Evolutionary conservation across 228 moss, liverwort and hornwort species (phyloP).

Genomic region (Sphagnum fallax): DNA sequence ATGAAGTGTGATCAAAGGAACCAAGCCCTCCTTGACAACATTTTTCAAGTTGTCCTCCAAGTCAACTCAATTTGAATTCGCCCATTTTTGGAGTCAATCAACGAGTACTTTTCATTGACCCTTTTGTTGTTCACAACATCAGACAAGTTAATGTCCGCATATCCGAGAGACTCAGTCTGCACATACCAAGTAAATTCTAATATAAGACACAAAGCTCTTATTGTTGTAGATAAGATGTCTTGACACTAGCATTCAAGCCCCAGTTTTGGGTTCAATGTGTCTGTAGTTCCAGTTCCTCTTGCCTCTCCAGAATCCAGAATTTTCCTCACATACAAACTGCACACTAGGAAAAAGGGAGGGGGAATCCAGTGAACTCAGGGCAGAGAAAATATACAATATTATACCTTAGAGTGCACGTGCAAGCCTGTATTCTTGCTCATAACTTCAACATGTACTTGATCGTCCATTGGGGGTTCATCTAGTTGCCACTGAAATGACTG

Average conservation of each 20-base stretch:
- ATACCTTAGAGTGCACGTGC: conserved; percentile 83
- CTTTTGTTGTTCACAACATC: conserved; percentile 58
- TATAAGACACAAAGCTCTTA: too few relatives aligned
- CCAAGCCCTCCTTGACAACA: background rate
- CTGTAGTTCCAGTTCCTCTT: too few relatives aligned
- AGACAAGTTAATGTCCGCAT: conserved; percentile 39
- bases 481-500: conserved; percentile 53
- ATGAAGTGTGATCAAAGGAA: too few relatives aligned
- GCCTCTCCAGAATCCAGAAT: too few relatives aligned
- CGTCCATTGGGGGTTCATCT: conserved; percentile 68
- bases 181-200: too few relatives aligned
- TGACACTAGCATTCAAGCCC: too few relatives aligned
- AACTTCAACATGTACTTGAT: conserved; percentile 77
- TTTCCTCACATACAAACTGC: too few relatives aligned
- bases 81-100: conserved; percentile 43
- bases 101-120: conserved; percentile 38
- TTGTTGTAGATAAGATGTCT: too few relatives aligned
- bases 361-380: too few relatives aligned
- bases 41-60: conserved; percentile 31
- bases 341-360: too few relatives aligned
- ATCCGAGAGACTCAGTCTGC: conserved; percentile 43
- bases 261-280: too few relatives aligned
- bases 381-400: too few relatives aligned
- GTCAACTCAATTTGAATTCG: conserved; percentile 41
- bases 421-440: conserved; percentile 74